Conservation (phyloP, 108 stramenopile genomes). For the Nitzschia putrida region DNA sequence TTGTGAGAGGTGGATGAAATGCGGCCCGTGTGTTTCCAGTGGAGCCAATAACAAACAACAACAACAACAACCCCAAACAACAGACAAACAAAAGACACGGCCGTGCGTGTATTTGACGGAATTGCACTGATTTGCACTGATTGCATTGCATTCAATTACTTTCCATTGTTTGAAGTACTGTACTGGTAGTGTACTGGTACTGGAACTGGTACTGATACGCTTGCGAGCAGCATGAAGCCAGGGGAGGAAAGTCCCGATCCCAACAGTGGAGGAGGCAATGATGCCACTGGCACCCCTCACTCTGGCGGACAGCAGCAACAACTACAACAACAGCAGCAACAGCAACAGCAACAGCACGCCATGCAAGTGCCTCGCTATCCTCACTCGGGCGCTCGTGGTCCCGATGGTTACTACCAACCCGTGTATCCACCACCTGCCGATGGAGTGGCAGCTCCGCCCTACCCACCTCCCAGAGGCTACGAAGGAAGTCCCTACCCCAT, state of each 20-base stretch:
- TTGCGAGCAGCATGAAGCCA: background rate
- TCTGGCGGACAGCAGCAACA: background rate
- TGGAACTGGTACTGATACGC: background rate
- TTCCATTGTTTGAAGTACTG: background rate
- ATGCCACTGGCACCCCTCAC: slow-evolving; percentile 1
- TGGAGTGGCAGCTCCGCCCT: slow-evolving; percentile 4
- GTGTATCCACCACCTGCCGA: slow-evolving; percentile 36
- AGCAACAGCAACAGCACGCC: background rate
- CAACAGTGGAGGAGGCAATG: slow-evolving; percentile 4
- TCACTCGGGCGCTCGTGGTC: slow-evolving; percentile 3
- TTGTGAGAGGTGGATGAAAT: slow-evolving; percentile 7
- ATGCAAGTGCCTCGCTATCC: slow-evolving; percentile 26
- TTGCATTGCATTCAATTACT: too few species aligned
- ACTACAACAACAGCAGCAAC: background rate
- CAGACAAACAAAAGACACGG: background rate
- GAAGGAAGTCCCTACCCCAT: slow-evolving; percentile 24
- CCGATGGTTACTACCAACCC: slow-evolving; percentile 21
- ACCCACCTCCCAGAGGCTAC: slow-evolving; percentile 42
- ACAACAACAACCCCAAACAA: too few species aligned
- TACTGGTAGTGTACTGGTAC: background rate
- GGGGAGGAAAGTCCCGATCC: slow-evolving; percentile 4
- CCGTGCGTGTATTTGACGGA: too few species aligned
- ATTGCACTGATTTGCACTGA: too few species aligned
- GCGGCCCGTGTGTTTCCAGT: background rate
- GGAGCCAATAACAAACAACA: background rate